Conservation (phyloP, 441 rosid genomes). For the Geranium incanum region DNA sequence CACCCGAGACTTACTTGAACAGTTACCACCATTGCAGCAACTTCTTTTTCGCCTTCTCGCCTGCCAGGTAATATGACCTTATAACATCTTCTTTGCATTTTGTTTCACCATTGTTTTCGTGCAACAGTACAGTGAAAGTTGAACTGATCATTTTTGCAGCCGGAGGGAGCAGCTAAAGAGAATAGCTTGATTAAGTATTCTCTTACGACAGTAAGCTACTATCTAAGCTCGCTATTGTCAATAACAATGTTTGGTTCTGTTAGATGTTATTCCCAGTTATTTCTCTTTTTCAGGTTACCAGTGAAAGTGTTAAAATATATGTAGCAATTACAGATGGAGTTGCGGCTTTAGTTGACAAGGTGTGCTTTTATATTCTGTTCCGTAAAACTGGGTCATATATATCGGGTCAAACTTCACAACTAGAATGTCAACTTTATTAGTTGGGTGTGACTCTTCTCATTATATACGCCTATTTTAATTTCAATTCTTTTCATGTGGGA, state of each 20-base stretch:
- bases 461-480: too few species aligned
- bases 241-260: neutral
- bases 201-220: slow-evolving; percentile 40
- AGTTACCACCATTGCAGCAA: slow-evolving; percentile 42
- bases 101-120: too few species aligned
- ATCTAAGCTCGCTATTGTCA: neutral
- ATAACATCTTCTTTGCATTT: neutral
- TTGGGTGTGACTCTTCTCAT: too few species aligned
- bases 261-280: slow-evolving; percentile 5
- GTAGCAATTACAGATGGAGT: slow-evolving; percentile 43
- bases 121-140: neutral
- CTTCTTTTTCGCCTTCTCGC: slow-evolving; percentile 43
- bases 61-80: slow-evolving; percentile 36
- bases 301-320: slow-evolving; percentile 39
- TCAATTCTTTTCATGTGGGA: too few species aligned
- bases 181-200: slow-evolving; percentile 38
- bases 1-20: slow-evolving; percentile 33
- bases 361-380: slow-evolving; percentile 10
- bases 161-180: slow-evolving; percentile 39
- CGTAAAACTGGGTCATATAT: too few species aligned
- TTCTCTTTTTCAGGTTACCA: slow-evolving; percentile 31
- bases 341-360: slow-evolving; percentile 42
- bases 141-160: slow-evolving; percentile 30
- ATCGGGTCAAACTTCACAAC: too few species aligned
- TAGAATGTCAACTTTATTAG: too few species aligned